Conservation (phyloP, 2,329 filamentous ascomycete species). For the Penicillium sp. region DNA sequence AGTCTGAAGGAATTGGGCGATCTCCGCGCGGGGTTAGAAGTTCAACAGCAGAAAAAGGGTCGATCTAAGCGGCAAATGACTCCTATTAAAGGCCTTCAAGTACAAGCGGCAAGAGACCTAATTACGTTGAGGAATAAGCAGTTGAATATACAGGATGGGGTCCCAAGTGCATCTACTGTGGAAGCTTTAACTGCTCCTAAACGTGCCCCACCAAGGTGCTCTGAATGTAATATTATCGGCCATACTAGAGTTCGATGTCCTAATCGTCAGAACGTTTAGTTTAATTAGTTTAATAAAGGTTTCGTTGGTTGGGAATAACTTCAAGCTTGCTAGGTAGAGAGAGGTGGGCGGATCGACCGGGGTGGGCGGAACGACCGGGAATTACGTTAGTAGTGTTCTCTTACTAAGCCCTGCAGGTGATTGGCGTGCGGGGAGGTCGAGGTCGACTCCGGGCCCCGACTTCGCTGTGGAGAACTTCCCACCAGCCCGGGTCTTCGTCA, state of each 20-base stretch:
- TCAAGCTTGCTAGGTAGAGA: too few species aligned
- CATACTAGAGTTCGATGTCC: too few species aligned
- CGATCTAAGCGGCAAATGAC: not conserved
- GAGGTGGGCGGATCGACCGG: too few species aligned
- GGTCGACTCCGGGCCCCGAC: slow-evolving; percentile 24
- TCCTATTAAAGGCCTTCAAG: not conserved
- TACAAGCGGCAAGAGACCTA: not conserved
- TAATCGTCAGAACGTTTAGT: too few species aligned
- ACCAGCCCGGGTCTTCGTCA: not conserved
- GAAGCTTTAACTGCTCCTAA: not conserved
- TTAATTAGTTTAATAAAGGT: too few species aligned
- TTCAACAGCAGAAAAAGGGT: not conserved
- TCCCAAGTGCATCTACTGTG: not conserved
- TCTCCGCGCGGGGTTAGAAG: not conserved
- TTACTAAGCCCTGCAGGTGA: slow-evolving; percentile 13
- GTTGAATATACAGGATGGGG: not conserved
- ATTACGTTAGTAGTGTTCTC: not conserved
- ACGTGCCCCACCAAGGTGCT: not conserved
- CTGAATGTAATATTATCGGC: too few species aligned
- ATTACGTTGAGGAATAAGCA: not conserved
- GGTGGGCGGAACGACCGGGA: too few species aligned
- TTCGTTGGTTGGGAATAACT: too few species aligned
- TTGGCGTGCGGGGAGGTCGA: slow-evolving; percentile 25
- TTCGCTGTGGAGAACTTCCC: slow-evolving; percentile 24
- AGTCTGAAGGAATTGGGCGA: not conserved